Evolutionary conservation across 2,329 filamentous ascomycete species (phyloP), one percentile per base, ranked within the genome.

Genomic region (Talaromyces sp.): DNA sequence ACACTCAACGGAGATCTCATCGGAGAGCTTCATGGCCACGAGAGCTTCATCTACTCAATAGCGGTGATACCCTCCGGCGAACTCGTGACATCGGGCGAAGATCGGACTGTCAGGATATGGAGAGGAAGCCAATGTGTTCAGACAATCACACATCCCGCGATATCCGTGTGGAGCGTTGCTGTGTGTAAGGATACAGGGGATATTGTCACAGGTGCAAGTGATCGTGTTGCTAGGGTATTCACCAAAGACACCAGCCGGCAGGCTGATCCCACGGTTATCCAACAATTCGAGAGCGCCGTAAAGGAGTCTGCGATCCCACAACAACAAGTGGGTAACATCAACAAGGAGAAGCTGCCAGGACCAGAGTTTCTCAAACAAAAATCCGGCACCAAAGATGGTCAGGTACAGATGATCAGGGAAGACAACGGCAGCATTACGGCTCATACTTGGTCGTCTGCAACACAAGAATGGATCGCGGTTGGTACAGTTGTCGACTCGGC

Each of bases 131-230:
- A 93, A 64, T 98, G 94, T 75, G 80, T 97, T 54, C 95, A 99
- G 78, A 97, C 94, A 45, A 98, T 99, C 69, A 97, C 94, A 1
- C 93, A 97, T 73, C 95, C 95, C 11, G 95, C 95, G 10, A 96
- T 98, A 63, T 98, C 94, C 0, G 93, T 99, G 5, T 99, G 95
- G 95, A 85, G 87, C 14, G 92, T 99, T 19, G 91, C 93, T n/a
- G 90, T 87, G 11, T 95, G 91, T 73, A 74, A 84, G 0, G 87
- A 92, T 68, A 96, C 87, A 57, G 94, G 95, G 24, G 96, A 99
- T 72, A 94, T 99, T 67, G 92, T 92, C n/a, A 91, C 91, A 2
- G 95, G 94, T 37, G 89, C 94, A 33, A 99, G 94, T 75, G 95
- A 99, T 74, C 89, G 91, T 64, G 81, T 94, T 52, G 89, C 93